These are phyloP conservation scores for Trichoderma asperelloides DNA, from an alignment of 495 filamentous ascomycete species.

Conservation along the genomic window DNA sequence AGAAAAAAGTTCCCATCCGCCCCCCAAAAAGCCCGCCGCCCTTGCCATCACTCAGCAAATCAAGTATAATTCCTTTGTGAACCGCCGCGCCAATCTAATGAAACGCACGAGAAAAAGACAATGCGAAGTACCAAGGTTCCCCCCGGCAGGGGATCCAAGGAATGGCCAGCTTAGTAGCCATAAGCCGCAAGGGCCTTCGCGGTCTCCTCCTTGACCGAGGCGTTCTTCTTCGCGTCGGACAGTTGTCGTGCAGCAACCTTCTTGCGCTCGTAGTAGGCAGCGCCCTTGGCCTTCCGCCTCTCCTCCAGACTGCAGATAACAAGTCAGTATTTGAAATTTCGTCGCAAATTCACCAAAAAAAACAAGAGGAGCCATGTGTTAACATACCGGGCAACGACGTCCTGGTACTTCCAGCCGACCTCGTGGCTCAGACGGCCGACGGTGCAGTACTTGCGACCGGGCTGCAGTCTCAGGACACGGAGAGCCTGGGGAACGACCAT, in stretches of 20 bases:
- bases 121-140: slow-evolving; percentile 4
- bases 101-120: slow-evolving; percentile 10
- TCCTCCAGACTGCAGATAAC: slow-evolving; percentile 74
- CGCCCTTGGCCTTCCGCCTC: slow-evolving; percentile 96
- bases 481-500: slow-evolving; percentile 98
- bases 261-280: slow-evolving; percentile 99
- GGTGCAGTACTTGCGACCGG: slow-evolving; percentile 98
- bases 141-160: background rate
- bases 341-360: background rate
- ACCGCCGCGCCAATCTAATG: slow-evolving; percentile 14
- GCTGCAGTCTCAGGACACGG: slow-evolving; percentile 86
- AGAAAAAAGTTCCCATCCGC: slow-evolving; percentile 7
- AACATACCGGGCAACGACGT: slow-evolving; percentile 90
- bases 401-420: slow-evolving; percentile 99
- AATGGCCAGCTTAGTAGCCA: slow-evolving; percentile 39
- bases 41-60: slow-evolving; percentile 12
- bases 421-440: slow-evolving; percentile 96
- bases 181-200: slow-evolving; percentile 43
- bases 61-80: slow-evolving; percentile 10
- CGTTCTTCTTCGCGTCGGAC: slow-evolving; percentile 82
- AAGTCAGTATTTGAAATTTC: slow-evolving; percentile 29
- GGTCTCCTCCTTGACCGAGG: slow-evolving; percentile 68
- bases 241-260: slow-evolving; percentile 85
- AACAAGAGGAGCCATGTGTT: background rate
- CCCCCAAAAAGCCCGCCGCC: slow-evolving; percentile 5